phyloP scores from a whole-genome alignment of 129 eudicot genomes.

The Gnaphalium uliginosum region DNA sequence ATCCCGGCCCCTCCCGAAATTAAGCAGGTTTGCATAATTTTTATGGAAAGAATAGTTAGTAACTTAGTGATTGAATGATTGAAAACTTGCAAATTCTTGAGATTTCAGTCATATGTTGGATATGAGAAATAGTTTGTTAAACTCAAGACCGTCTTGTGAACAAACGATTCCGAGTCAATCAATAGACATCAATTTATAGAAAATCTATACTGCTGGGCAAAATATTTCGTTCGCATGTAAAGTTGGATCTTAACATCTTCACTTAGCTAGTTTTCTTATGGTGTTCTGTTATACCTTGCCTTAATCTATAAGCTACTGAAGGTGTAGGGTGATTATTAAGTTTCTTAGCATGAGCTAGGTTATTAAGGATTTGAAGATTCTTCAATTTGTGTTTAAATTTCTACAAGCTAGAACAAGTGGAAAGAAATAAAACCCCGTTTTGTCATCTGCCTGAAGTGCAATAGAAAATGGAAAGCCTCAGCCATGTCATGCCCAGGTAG shows the following conservation, averaged over 20 bases:
- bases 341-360: not conserved
- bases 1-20: slow-evolving; percentile 99
- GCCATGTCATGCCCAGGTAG: not conserved
- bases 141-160: not conserved
- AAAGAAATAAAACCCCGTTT: not conserved
- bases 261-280: not conserved
- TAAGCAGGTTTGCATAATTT: slow-evolving; percentile 58
- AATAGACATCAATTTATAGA: not conserved
- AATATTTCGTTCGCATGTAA: not conserved
- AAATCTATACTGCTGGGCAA: not conserved
- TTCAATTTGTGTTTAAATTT: not conserved
- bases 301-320: not conserved
- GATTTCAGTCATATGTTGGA: not conserved
- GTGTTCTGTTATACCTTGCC: not conserved
- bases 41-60: not conserved
- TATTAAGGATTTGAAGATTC: slow-evolving; percentile 7
- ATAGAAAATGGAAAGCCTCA: not conserved
- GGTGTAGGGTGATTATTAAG: not conserved
- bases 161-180: not conserved
- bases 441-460: not conserved
- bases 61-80: not conserved
- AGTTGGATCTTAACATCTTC: not conserved
- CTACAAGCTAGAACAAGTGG: not conserved
- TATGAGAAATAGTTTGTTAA: not conserved
- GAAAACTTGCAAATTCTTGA: slow-evolving; percentile 4